Conservation (phyloP, 2,329 filamentous ascomycete genomes). For the Cordyceps cicadae region DNA sequence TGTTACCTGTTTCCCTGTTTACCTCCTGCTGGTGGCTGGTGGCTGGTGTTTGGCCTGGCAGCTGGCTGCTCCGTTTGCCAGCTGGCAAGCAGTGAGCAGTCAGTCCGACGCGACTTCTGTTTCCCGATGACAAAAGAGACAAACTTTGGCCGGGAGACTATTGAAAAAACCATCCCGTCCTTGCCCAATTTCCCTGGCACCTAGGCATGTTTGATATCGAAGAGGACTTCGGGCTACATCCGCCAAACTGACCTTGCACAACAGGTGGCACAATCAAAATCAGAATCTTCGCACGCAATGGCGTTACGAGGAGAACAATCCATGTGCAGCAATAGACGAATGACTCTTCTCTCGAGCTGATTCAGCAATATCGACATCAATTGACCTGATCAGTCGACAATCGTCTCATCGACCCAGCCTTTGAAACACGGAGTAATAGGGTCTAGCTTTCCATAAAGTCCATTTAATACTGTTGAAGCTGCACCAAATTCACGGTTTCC, state of each 20-base stretch:
- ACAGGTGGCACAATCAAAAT: neutral
- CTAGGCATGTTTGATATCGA: neutral
- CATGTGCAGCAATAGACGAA: neutral
- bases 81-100: conserved; percentile 2
- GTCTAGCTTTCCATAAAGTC: neutral
- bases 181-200: neutral
- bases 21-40: neutral
- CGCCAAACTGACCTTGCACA: neutral
- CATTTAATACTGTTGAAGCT: no score
- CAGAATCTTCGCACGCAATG: neutral
- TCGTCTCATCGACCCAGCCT: neutral
- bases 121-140: conserved; percentile 8
- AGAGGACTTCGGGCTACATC: neutral
- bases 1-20: neutral
- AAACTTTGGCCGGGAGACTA: conserved; percentile 5
- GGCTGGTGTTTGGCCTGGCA: conserved; percentile 1
- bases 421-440: neutral
- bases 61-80: conserved; percentile 7
- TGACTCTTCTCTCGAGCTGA: neutral
- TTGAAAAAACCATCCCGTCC: neutral
- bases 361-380: neutral
- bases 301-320: no score
- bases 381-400: neutral
- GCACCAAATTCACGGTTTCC: neutral
- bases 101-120: conserved; percentile 4